Base-by-base conservation (phyloP, 495 filamentous ascomycete species). In the Penicillium riverlandense region DNA sequence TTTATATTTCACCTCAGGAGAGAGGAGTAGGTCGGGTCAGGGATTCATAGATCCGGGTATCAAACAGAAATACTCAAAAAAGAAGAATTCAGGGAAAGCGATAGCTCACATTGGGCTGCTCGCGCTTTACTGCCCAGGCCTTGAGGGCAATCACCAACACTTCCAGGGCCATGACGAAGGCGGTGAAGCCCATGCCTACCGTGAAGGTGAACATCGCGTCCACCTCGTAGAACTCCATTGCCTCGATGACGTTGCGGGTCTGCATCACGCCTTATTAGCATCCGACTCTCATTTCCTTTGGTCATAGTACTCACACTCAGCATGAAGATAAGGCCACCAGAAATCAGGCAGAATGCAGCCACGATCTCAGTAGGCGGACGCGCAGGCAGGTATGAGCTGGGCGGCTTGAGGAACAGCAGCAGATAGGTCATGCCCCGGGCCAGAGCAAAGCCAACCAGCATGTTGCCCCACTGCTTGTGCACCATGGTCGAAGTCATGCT, bases 161-260 rank as follows among this genome's bases (percentile, higher is more conserved):
- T 39, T 83, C 76, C 79, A 86, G 92, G 0, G 89, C 84, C 88
- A 96, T 92, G 31, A 95, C 61, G 52, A 96, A 77, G 1, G 82
- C 83, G 10, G 85, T 84, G 33, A 86, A 57, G 4, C 91, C 91
- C 78, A 95, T 83, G 22, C 82, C 84, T 7, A 96, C 82, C 2
- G 88, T 96, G 66, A 96, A 92, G 47, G 87, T 78, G 64, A 96
- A 95, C 91, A 96, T 96, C 43, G 88, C 87, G 50, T 85, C 70
- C 62, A 72, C 64, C 27, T 80, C 66, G 59, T 88, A 80, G 33
- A 74, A 74, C 41, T 94, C 85, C 69, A 96, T 84, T n/a, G 84
- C 75, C 8, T 71, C 61, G 29, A 96, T 75, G 8, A 40, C 29
- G 10, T 35, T 32, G 5, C 10, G 32, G 6, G 32, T 34, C 32